These are phyloP conservation scores for Hypoxylon subgilvum DNA, from an alignment of 495 filamentous ascomycete species.

Conservation along the genomic window DNA sequence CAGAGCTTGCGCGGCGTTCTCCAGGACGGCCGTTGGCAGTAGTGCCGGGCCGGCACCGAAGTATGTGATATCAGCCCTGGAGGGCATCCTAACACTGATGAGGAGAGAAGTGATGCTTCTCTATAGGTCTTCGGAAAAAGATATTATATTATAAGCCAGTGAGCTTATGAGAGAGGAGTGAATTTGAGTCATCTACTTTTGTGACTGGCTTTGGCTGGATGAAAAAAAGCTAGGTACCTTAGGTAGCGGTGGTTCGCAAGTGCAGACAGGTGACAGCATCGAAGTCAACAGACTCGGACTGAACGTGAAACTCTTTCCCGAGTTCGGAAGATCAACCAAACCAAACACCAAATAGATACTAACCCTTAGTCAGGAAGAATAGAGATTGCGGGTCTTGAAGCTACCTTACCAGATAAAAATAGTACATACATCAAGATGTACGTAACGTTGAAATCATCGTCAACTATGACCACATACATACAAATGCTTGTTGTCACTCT, in stretches of 20 bases:
- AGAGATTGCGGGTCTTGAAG: slow-evolving; percentile 13
- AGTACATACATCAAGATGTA: no score
- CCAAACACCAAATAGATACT: no score
- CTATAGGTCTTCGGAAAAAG: background rate
- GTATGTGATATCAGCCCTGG: slow-evolving; percentile 70
- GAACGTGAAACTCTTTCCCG: slow-evolving; percentile 11
- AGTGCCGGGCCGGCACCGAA: slow-evolving; percentile 88
- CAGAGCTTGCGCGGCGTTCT: slow-evolving; percentile 73
- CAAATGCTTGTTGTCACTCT: no score
- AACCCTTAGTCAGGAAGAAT: slow-evolving; percentile 17
- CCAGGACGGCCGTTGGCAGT: slow-evolving; percentile 78
- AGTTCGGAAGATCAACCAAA: slow-evolving; percentile 26
- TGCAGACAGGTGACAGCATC: slow-evolving; percentile 25
- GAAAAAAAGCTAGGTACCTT: background rate
- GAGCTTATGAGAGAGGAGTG: background rate
- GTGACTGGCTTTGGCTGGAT: slow-evolving; percentile 11
- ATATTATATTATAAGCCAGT: background rate
- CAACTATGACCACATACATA: no score
- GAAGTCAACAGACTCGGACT: no score
- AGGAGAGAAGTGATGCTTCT: background rate
- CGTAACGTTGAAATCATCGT: no score
- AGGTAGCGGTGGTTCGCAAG: slow-evolving; percentile 6
- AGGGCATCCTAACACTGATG: slow-evolving; percentile 51
- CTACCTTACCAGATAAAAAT: no score
- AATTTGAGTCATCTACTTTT: slow-evolving; percentile 21